A percentile compares a stretch with the other conserved stretches of the same genome.
Conservation (phyloP, 1,139 yeast species). For the Diutina mesorugosa region DNA sequence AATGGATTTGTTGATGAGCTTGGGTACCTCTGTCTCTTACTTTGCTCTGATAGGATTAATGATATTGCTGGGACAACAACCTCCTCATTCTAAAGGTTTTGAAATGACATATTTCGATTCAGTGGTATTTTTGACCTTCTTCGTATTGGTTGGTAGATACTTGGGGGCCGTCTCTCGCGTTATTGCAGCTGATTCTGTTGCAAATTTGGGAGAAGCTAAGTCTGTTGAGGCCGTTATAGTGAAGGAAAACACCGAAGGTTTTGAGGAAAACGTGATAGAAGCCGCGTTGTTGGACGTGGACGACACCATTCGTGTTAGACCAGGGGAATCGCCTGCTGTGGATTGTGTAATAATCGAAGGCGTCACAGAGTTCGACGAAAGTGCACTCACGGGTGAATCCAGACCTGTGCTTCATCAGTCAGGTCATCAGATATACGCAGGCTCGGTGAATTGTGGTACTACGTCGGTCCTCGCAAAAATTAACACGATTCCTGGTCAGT, state of each 20-base stretch:
- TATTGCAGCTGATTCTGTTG: constrained; percentile 55
- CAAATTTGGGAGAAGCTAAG: constrained; percentile 38
- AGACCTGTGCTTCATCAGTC: constrained; percentile 30
- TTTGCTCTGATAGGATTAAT: constrained; percentile 53
- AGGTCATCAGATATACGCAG: constrained; percentile 61
- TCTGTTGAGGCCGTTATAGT: constrained; percentile 38
- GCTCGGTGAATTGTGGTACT: constrained; percentile 55
- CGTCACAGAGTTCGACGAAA: constrained; percentile 52
- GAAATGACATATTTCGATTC: constrained; percentile 67
- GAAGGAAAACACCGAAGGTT: constrained; percentile 12
- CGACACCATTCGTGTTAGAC: constrained; percentile 42
- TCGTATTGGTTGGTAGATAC: constrained; percentile 55
- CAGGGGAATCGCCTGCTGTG: constrained; percentile 65
- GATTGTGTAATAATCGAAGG: constrained; percentile 57
- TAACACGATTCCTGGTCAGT: constrained; percentile 50
- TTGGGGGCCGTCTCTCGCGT: constrained; percentile 55
- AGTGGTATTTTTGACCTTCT: constrained; percentile 62
- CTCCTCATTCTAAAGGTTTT: constrained; percentile 24
- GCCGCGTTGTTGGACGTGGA: constrained; percentile 49
- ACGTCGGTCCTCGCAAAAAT: constrained; percentile 41
- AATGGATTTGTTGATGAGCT: constrained; percentile 58
- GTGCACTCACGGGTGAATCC: constrained; percentile 71
- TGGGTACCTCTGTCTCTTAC: constrained; percentile 65
- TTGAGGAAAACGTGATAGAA: constrained; percentile 25
- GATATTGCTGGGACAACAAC: constrained; percentile 31